phyloP scores from a whole-genome alignment of 2,329 filamentous ascomycete genomes.

The Sclerotinia glacialis region DNA sequence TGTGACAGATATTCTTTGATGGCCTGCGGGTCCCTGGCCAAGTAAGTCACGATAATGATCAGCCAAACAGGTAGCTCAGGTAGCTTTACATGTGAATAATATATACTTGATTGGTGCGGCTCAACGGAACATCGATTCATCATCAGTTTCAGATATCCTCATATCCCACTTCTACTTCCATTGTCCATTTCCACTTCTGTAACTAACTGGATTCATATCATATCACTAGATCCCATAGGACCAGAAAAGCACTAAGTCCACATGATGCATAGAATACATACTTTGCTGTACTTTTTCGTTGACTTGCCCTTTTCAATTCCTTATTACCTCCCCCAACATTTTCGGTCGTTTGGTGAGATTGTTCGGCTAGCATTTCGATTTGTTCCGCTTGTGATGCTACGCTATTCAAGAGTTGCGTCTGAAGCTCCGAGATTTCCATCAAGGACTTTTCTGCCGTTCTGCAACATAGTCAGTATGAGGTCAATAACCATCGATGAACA shows the following conservation, averaged over 20 bases:
- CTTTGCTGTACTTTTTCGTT: conserved; percentile 68
- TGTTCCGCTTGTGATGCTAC: conserved; percentile 81
- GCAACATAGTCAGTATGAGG: conserved; percentile 26
- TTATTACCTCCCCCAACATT: conserved; percentile 89
- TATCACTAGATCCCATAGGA: conserved; percentile 74
- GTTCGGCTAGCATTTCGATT: conserved; percentile 82
- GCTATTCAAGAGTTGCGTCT: conserved; percentile 83
- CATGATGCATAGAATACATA: conserved; percentile 79
- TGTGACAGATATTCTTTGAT: background rate
- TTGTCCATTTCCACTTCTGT: background rate
- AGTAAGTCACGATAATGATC: background rate
- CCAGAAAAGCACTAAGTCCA: conserved; percentile 68
- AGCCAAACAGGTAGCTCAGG: background rate
- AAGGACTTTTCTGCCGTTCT: conserved; percentile 88
- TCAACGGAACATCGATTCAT: background rate
- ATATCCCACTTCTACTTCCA: background rate
- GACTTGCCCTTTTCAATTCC: conserved; percentile 79
- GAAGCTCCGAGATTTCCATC: conserved; percentile 87
- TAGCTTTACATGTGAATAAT: background rate
- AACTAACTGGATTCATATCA: conserved; percentile 46
- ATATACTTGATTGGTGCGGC: conserved; percentile 10
- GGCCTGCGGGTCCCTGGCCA: background rate
- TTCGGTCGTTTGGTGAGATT: conserved; percentile 76
- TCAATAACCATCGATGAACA: background rate
- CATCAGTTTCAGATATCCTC: background rate